phyloP scores from a whole-genome alignment of 192 early-diverging fungal species.

The Coemansia reversa region DNA sequence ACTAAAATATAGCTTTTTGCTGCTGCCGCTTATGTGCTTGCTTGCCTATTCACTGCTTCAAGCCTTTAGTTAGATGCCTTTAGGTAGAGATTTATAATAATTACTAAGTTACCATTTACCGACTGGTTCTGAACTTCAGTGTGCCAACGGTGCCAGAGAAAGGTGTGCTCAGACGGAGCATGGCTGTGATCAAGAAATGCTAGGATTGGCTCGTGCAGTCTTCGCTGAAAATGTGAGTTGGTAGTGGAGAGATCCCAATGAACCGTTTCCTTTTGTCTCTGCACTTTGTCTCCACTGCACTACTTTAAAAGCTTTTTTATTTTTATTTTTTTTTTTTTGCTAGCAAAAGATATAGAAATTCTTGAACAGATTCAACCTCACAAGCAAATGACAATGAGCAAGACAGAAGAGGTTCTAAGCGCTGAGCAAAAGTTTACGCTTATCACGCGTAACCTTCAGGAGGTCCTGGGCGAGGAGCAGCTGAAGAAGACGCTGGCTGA shows the following conservation, averaged over 20 bases:
- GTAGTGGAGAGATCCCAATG: neutral
- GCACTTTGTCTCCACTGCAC: too few species aligned
- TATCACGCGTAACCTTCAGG: slow-evolving; percentile 92
- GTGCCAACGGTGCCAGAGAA: too few species aligned
- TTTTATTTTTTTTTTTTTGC: neutral
- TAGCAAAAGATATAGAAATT: neutral
- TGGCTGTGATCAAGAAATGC: too few species aligned
- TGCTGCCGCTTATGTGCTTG: too few species aligned
- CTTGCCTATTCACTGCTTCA: too few species aligned
- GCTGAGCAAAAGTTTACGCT: slow-evolving; percentile 72
- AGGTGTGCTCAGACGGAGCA: too few species aligned
- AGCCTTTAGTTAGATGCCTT: too few species aligned
- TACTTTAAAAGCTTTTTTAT: neutral
- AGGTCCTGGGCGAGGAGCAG: slow-evolving; percentile 85
- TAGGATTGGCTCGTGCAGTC: neutral
- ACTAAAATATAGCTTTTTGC: too few species aligned
- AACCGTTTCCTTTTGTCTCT: neutral
- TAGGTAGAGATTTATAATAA: too few species aligned
- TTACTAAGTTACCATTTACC: too few species aligned
- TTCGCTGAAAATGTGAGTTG: neutral
- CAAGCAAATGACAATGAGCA: slow-evolving; percentile 22
- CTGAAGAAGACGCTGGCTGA: slow-evolving; percentile 82
- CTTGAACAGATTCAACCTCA: neutral
- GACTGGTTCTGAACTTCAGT: too few species aligned
- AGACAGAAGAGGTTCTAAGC: slow-evolving; percentile 12